Evolutionary conservation across 2,329 filamentous ascomycete species (phyloP).

Genomic region (Aspergillus proliferans): DNA sequence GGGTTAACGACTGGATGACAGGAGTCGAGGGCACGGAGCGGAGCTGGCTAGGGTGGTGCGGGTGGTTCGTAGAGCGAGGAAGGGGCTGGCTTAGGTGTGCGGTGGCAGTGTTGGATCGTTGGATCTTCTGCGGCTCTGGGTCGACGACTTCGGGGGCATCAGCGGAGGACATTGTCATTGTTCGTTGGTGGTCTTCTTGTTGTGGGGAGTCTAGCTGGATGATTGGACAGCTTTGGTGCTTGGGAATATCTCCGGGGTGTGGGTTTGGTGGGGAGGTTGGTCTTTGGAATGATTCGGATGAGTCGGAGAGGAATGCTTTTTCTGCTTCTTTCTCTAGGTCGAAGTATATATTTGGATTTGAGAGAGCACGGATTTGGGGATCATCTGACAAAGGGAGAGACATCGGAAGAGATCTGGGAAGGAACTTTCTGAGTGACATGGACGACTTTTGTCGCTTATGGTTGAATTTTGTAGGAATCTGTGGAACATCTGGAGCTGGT

Average conservation of each 20-base stretch:
- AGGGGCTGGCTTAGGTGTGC: conserved; percentile 13
- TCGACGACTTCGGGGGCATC: conserved; percentile 30
- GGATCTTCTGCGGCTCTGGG: conserved; percentile 19
- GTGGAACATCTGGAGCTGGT: conserved; percentile 16
- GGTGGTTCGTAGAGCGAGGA: conserved; percentile 15
- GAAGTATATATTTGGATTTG: conserved; percentile 18
- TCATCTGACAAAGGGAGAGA: conserved; percentile 29
- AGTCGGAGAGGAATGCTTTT: neutral
- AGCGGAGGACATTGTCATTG: conserved; percentile 28
- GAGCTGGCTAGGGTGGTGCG: conserved; percentile 21
- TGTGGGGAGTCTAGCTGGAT: neutral
- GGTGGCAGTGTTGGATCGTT: conserved; percentile 16
- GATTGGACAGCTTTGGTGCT: neutral
- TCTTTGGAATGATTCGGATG: neutral
- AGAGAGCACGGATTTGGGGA: conserved; percentile 32
- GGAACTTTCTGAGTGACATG: conserved; percentile 25
- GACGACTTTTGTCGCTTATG: conserved; percentile 31
- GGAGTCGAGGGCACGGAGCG: conserved; percentile 11
- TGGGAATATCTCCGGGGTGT: neutral
- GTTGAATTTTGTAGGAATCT: conserved; percentile 10
- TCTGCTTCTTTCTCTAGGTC: conserved; percentile 25
- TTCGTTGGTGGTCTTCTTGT: conserved; percentile 7
- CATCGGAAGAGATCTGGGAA: conserved; percentile 24
- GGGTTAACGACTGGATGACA: conserved; percentile 4
- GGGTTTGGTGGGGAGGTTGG: neutral